Evolutionary conservation across 2,329 filamentous ascomycete genomes (phyloP), one percentile per base, ranked within the genome.

Genomic region (Paraphaeosphaeria minitans): DNA sequence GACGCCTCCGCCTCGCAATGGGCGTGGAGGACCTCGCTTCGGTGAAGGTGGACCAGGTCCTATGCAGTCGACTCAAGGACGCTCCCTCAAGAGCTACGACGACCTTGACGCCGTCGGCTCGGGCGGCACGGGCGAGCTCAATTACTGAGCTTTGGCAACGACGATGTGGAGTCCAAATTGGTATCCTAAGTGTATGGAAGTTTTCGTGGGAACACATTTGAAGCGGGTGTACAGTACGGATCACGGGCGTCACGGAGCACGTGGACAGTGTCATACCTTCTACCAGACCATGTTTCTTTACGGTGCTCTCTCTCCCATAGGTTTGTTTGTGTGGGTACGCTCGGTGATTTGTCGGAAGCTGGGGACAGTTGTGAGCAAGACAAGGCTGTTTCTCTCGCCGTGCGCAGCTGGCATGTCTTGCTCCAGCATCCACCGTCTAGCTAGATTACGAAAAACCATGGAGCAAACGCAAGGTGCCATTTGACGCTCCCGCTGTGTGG

Each of bases 81-180:
- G 95, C 57, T 97, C 91, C 61, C 80, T 99, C 65, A 97, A 96
- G 84, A 97, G 92, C 76, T 99, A 99, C 74, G 96, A 99, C 77
- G 95, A 99, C 74, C 82, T 99, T 24, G 95, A 99, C 79, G 94
- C 96, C n/a, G 80, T 80, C 53, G 78, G 78, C 41, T 74, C 73
- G 21, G 76, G 77, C 53, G 91, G 89, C 42, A 87, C 89, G 42
- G 90, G 91, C 29, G 94, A 97, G 79, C 81, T 98, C 70, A 96
- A 98, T 78, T 98, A 98, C 74, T 98, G 74, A 66, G 50, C 9
- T 8, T 21, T 35, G 5, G 19, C 16, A 52, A 29, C 37, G 53
- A 53, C 37, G 56, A 45, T 24, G 35, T 33, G 52, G 50, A 16
- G 14, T n/a, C 24, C 29, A 58, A 35, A 58, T 16, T 54, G 51